Conservation (phyloP, 495 filamentous ascomycete species). For the Penicillium alfredii region DNA sequence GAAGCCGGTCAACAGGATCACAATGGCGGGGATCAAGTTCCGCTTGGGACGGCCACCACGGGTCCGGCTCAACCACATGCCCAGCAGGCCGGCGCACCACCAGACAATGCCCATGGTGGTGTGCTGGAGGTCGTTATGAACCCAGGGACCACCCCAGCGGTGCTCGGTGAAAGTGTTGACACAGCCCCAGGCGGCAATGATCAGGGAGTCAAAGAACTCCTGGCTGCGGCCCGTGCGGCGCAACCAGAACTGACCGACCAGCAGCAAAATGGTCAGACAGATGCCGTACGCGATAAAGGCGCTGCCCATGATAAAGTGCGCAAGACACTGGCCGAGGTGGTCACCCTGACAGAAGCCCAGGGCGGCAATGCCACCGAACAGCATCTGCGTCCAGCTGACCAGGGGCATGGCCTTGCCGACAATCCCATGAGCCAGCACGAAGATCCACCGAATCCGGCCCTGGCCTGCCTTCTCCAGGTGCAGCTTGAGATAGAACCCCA, state of each 20-base stretch:
- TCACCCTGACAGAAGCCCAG: constrained; percentile 93
- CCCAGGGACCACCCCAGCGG: constrained; percentile 85
- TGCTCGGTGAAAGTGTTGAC: constrained; percentile 99
- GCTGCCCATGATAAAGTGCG: constrained; percentile 98
- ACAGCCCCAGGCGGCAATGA: constrained; percentile 91
- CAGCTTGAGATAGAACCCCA: constrained; percentile 84
- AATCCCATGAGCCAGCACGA: constrained; percentile 70
- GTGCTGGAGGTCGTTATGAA: constrained; percentile 93
- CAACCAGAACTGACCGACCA: constrained; percentile 86
- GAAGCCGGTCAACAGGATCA: constrained; percentile 91
- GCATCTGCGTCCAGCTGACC: constrained; percentile 87
- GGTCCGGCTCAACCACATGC: constrained; percentile 83
- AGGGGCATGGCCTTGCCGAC: constrained; percentile 84
- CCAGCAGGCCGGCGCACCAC: constrained; percentile 90
- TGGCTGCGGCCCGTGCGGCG: constrained; percentile 79
- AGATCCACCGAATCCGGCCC: constrained; percentile 63
- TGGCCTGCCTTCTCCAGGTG: constrained; percentile 81
- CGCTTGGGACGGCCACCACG: constrained; percentile 80
- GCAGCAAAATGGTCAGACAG: constrained; percentile 74
- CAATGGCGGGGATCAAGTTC: constrained; percentile 86
- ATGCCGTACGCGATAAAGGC: constrained; percentile 95
- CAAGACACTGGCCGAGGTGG: constrained; percentile 86
- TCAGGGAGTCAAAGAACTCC: constrained; percentile 90
- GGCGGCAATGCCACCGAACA: constrained; percentile 91
- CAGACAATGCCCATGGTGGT: constrained; percentile 96